These are phyloP conservation scores for Fraxinus pennsylvanica DNA, from an alignment of 257 asterid species.

Conservation along the genomic window DNA sequence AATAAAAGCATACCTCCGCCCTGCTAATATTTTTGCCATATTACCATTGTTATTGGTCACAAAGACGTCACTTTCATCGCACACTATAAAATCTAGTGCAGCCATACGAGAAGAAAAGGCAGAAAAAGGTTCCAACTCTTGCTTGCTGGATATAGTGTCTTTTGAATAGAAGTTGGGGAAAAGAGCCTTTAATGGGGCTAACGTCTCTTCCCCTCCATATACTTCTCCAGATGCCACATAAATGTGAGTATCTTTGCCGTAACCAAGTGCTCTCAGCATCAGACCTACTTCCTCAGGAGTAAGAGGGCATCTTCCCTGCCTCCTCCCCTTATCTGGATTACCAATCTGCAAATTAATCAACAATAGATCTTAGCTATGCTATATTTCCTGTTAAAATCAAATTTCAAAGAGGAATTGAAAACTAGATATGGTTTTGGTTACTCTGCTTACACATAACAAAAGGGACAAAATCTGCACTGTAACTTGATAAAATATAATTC, in stretches of 20 bases:
- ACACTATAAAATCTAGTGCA: slow-evolving; percentile 89
- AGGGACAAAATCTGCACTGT: background rate
- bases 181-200: slow-evolving; percentile 88
- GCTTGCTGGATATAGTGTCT: slow-evolving; percentile 69
- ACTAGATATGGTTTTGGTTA: slow-evolving; percentile 7
- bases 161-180: slow-evolving; percentile 91
- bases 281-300: slow-evolving; percentile 98
- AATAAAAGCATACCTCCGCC: slow-evolving; percentile 67
- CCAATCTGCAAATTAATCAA: slow-evolving; percentile 54
- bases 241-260: slow-evolving; percentile 70
- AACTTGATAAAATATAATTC: background rate
- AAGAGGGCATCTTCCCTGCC: slow-evolving; percentile 98
- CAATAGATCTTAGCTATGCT: slow-evolving; percentile 22
- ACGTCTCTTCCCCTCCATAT: slow-evolving; percentile 87
- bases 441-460: slow-evolving; percentile 7
- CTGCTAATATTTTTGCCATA: slow-evolving; percentile 97
- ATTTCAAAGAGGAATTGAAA: background rate
- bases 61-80: slow-evolving; percentile 95
- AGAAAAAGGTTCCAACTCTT: slow-evolving; percentile 78
- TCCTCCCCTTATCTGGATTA: slow-evolving; percentile 87
- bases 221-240: slow-evolving; percentile 99
- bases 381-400: slow-evolving; percentile 5
- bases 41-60: slow-evolving; percentile 97
- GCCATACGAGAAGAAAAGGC: slow-evolving; percentile 93
- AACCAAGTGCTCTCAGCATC: slow-evolving; percentile 92